Conservation (phyloP, 2,329 filamentous ascomycete genomes). For the Zymoseptoria pseudotritici region DNA sequence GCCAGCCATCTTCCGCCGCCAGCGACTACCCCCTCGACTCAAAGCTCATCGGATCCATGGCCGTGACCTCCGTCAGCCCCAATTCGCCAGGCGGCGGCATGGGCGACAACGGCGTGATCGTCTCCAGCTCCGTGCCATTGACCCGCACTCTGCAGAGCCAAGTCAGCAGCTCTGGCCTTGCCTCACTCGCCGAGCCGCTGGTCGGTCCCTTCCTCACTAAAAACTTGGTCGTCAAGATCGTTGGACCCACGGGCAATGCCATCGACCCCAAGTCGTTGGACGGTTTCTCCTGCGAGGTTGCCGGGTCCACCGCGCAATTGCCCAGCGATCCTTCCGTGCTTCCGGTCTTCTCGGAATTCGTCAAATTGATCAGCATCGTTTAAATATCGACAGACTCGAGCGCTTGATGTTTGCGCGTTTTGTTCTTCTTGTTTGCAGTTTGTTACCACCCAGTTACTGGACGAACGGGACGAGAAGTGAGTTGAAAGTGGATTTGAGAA, state of each 20-base stretch:
- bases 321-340: slow-evolving; percentile 26
- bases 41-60: slow-evolving; percentile 56
- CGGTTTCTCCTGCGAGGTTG: slow-evolving; percentile 35
- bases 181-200: slow-evolving; percentile 19
- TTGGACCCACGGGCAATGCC: slow-evolving; percentile 22
- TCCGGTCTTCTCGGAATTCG: slow-evolving; percentile 29
- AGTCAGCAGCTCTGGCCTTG: slow-evolving; percentile 25
- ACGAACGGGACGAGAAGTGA: not conserved
- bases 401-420: not conserved
- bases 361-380: slow-evolving; percentile 4
- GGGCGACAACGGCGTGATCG: slow-evolving; percentile 19
- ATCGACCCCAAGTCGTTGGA: slow-evolving; percentile 28
- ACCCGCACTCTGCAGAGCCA: slow-evolving; percentile 35
- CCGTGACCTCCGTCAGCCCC: slow-evolving; percentile 30
- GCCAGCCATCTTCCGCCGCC: slow-evolving; percentile 38
- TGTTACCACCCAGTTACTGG: not conserved
- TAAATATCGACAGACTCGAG: not conserved
- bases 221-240: slow-evolving; percentile 31
- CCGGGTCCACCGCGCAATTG: slow-evolving; percentile 31
- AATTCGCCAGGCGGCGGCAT: slow-evolving; percentile 5
- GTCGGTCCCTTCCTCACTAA: slow-evolving; percentile 27
- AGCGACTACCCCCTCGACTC: slow-evolving; percentile 44
- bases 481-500: not conserved
- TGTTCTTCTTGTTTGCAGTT: not conserved
- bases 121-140: slow-evolving; percentile 39